Base-by-base conservation (phyloP, 1,284 basidiomycete species). In the Rugosomyces carneus region DNA sequence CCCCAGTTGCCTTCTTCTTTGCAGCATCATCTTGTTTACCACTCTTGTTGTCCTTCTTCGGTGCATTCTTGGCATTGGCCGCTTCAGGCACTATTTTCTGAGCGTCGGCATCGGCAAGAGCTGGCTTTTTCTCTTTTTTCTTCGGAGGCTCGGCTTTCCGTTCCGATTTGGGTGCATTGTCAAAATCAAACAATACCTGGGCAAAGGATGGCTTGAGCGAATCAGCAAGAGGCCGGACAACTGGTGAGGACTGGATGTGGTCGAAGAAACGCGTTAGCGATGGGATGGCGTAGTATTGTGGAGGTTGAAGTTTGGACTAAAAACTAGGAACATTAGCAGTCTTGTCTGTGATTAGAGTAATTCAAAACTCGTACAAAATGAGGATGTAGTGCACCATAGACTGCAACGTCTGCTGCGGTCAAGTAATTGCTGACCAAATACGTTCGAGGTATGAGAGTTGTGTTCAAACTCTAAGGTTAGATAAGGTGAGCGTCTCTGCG, bases 191-290 rank as follows among this genome's bases (percentile, higher is more conserved):
- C 1, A 69, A 48, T 34, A 95, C 73, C 3, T 73, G 52, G 6
- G 73, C 65, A 65, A 87, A 89, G 0, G 76, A 68, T 5, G 84
- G 75, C 1, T 71, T 63, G 23, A 79, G 63, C 1, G 70, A 57
- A 31, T 73, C 71, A 5, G 82, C 78, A 1, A 75, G 72, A 48
- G 70, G 67, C 26, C 76, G 72, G 23, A 93, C 76, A 31, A 72
- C 61, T 3, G 82, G 72, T 18, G 74, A 73, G 40, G 79, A 75
- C 71, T 97, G 93, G 50, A 97, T 80, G 64, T 95, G 89, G 63
- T 93, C 87, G 62, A 96, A 95, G 75, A 94, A 95, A 43, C 94
- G 89, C 37, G 89, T 88, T 39, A 97, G 66, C 20, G 89, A 78
- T 5, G 93, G 90, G 47, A 80, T 76, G 21, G 81, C 68, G 61